These are phyloP conservation scores for Chlorella vulgaris DNA, from an alignment of 139 green algal species.

Conservation along the genomic window DNA sequence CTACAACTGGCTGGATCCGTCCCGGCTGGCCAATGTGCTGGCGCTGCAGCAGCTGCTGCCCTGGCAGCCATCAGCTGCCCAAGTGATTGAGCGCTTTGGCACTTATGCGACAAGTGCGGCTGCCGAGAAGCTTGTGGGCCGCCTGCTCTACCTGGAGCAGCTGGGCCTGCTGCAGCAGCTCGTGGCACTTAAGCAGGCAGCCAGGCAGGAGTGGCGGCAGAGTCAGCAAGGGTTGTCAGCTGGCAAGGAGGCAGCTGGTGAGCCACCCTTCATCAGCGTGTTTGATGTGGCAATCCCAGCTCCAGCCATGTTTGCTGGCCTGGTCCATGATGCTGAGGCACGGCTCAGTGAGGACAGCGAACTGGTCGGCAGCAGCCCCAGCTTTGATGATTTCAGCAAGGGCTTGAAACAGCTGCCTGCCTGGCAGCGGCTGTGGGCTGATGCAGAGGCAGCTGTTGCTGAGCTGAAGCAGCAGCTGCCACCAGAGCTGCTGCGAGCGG, in stretches of 20 bases:
- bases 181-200: background rate
- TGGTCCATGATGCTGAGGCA: too few species aligned
- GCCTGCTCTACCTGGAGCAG: background rate
- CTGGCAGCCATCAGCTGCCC: background rate
- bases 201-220: background rate
- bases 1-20: background rate
- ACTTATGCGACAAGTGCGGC: background rate
- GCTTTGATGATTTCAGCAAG: too few species aligned
- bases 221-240: background rate
- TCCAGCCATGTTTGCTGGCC: too few species aligned
- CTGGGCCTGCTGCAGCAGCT: background rate
- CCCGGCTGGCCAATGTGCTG: background rate
- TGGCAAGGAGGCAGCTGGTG: background rate
- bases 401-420: too few species aligned
- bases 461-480: too few species aligned
- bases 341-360: too few species aligned
- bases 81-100: background rate
- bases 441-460: too few species aligned
- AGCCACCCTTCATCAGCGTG: conserved; percentile 1
- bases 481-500: too few species aligned
- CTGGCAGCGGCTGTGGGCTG: too few species aligned
- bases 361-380: too few species aligned
- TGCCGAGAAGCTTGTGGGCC: background rate
- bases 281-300: background rate
- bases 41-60: background rate